Evolutionary conservation across 139 green algal genomes (phyloP), one percentile per base, ranked within the genome.

Genomic region (Picochlorum sp.): DNA sequence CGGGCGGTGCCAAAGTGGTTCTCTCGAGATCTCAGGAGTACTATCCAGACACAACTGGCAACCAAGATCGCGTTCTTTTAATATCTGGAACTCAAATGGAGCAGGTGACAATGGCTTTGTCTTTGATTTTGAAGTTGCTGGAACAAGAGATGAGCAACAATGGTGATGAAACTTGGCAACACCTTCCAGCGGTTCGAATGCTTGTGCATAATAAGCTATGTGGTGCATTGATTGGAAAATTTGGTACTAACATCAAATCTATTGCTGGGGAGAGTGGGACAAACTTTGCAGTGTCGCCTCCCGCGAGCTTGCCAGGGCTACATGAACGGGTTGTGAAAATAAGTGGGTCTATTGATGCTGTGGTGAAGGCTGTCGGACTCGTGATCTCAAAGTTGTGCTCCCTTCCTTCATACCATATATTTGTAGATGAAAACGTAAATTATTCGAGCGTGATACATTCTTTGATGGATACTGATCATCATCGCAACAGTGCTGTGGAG

Each of bases 151-250:
- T 32, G 24, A 20, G 6, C 6, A 14, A 13, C 22, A n/a, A 5
- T 47, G 14, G 18, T 3, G 39, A 26, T 47, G 39, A n/a, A n/a
- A n/a, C n/a, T n/a, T n/a, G n/a, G n/a, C n/a, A n/a, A n/a, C n/a
- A n/a, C n/a, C 9, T 41, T n/a, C 35, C 12, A 9, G 9, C 22
- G 20, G 44, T 53, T 29, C 68, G 79, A 16, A 67, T 94, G 31
- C 64, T 94, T 39, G 80, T 94, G 55, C 86, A 87, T 30, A 70
- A 79, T 52, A 55, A 54, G 9, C 60, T 86, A 12, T 94, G 86
- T 59, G 86, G 86, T 25, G 75, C 64, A 12, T 75, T 94, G 53
- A 90, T 94, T 54, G 86, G 86, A 33, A 85, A 84, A 59, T 76
- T 74, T 24, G 86, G 86, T 32, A 69, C 79, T 25, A 94, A 79